Evolutionary conservation across 768 basidiomycete genomes (phyloP), one percentile per base, ranked within the genome.

Genomic region (Panaeolus papilionaceus): DNA sequence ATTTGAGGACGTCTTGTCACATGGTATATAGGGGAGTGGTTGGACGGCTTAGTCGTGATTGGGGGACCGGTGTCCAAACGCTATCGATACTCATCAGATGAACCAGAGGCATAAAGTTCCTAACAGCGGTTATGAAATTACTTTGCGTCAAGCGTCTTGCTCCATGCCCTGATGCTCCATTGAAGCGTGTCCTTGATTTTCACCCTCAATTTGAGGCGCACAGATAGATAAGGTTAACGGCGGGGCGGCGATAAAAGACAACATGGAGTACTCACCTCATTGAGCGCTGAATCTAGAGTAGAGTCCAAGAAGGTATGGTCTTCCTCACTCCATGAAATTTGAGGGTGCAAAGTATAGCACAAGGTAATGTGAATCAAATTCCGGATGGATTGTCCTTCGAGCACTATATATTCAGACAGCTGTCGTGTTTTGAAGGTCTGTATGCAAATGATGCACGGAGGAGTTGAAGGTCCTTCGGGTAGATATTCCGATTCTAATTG

Each of bases 311-410:
- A 58, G 54, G 7, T 33, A 10, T 16, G 54, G 26, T 11, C 23
- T 58, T 58, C 26, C 54, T 28, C 54, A 33, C 54, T 28, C 12
- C 28, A 58, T 28, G 20, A 28, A 58, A 33, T 58, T 58, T 28
- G 26, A 58, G 54, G 54, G 54, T 58, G 28, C 54, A 58, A 58
- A 58, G 12, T 58, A 28, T 58, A 37, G 28, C 54, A 58, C 54
- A 58, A 58, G 54, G 28, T 58, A 58, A 16, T 26, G 54, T 33
- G 54, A 58, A 33, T 58, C 54, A 8, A 58, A 58, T 33, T 23
- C 54, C 54, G 10, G 54, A 10, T 33, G n/a, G 14, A 16, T 37
- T 37, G 54, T 58, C 33, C 54, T 58, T 58, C 54, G 54, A 58
- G 26, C 33, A 14, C 28, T 28, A 58, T 28, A n/a, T 58, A 33